Evolutionary conservation across 495 filamentous ascomycete genomes (phyloP), one percentile per base, ranked within the genome.

Genomic region (Daldinia bambusicola): DNA sequence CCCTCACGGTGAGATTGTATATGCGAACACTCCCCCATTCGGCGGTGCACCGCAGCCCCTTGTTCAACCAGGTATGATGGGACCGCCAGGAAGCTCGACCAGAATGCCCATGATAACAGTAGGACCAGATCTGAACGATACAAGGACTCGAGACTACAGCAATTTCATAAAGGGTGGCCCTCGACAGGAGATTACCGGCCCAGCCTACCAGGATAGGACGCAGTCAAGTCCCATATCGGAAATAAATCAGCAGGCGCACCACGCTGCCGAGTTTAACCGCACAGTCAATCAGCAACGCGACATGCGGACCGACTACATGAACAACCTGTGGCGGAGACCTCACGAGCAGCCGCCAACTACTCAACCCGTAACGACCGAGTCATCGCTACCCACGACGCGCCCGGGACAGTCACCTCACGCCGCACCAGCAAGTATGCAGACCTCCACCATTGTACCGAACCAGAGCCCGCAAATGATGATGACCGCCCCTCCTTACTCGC

Each of bases 191-290:
- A 87, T 97, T 63, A 89, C 92, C 2, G 96, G 95, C 18, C 89
- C 91, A 26, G 86, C 94, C 2, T 99, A 97, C 78, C 91, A 93
- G 77, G 96, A 98, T 77, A 87, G 92, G 53, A 91, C 89, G 12
- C 91, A 94, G 77, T 82, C 92, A 14, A 95, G 89, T 70, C 86
- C 91, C n/a, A 84, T 89, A 4, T 80, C 88, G n/a, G 95, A 98
- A 70, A 89, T 98, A 62, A 82, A 96, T 65, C 92, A 92, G 57
- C 94, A 98, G 75, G 94, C 94, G 32, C 86, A 91, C 34, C 93
- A 95, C 43, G 90, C 94, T 4, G 92, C 93, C 36, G 94, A 98
- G 74, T 97, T 89, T 82, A 98, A 97, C 80, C 94, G 94, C 73
- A 82, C 84, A 32, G 82, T 98, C 31, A 90, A 89, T 63, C 85